Conservation (phyloP, 768 basidiomycete genomes). For the Mycena capillaripes region DNA sequence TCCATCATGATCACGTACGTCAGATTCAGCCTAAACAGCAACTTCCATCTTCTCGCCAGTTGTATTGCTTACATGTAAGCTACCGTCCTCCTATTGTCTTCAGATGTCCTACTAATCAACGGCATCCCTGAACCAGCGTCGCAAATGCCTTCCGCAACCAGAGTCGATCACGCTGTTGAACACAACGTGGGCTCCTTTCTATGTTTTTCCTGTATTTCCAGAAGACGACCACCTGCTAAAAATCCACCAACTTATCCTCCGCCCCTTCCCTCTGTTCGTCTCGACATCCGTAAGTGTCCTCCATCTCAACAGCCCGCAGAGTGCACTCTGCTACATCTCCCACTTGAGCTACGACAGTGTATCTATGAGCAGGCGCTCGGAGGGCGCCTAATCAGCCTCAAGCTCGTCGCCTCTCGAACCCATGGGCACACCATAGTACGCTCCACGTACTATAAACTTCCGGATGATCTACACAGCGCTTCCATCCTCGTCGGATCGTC, state of each 20-base stretch:
- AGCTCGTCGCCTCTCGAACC: neutral
- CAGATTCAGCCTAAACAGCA: too few relatives aligned
- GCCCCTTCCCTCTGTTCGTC: neutral
- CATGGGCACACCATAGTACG: neutral
- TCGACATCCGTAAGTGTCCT: neutral
- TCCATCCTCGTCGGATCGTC: neutral
- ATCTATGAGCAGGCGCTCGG: constrained; percentile 19
- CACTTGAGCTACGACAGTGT: constrained; percentile 9
- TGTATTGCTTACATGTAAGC: too few relatives aligned
- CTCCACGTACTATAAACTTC: neutral
- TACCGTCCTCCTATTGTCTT: too few relatives aligned
- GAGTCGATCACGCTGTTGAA: too few relatives aligned
- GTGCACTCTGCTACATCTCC: neutral
- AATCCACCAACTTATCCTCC: neutral
- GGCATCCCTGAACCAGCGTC: too few relatives aligned
- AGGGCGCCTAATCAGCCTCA: neutral
- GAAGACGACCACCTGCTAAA: neutral
- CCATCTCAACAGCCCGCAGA: neutral
- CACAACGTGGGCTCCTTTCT: too few relatives aligned
- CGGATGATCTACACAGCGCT: neutral
- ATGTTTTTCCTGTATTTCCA: neutral
- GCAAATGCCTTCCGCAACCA: too few relatives aligned
- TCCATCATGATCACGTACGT: too few relatives aligned
- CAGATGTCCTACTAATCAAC: too few relatives aligned
- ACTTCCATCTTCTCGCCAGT: too few relatives aligned